Conservation (phyloP, 768 basidiomycete genomes). For the Amanita thiersii region DNA sequence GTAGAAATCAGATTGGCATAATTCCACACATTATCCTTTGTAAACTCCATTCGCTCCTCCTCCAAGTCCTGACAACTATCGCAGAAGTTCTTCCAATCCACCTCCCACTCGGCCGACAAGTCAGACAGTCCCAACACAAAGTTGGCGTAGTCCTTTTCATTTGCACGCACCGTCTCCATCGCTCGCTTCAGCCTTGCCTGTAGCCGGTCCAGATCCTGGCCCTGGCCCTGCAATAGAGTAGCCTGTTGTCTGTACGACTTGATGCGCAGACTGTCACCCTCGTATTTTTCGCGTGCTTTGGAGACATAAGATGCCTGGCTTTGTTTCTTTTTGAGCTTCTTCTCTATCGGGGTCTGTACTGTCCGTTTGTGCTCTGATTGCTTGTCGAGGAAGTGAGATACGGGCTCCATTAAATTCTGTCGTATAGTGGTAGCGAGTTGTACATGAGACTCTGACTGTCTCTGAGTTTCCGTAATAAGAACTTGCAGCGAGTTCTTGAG, state of each 20-base stretch:
- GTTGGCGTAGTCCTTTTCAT: slow-evolving; percentile 84
- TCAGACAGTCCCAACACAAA: slow-evolving; percentile 73
- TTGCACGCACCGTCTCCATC: slow-evolving; percentile 79
- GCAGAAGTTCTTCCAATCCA: slow-evolving; percentile 90
- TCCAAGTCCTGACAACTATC: slow-evolving; percentile 97
- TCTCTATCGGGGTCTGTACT: slow-evolving; percentile 83
- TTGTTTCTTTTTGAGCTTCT: slow-evolving; percentile 84
- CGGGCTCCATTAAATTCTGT: slow-evolving; percentile 29
- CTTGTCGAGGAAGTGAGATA: slow-evolving; percentile 71
- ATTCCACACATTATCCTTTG: slow-evolving; percentile 91
- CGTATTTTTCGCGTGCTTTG: slow-evolving; percentile 91
- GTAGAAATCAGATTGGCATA: slow-evolving; percentile 93
- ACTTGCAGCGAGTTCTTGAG: slow-evolving; percentile 75
- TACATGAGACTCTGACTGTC: slow-evolving; percentile 63
- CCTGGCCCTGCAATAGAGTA: slow-evolving; percentile 63
- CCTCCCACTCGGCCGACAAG: slow-evolving; percentile 76
- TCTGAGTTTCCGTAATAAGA: slow-evolving; percentile 75
- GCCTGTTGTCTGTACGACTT: slow-evolving; percentile 82
- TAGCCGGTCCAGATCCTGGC: slow-evolving; percentile 83
- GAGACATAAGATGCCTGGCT: slow-evolving; percentile 78
- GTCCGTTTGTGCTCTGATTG: slow-evolving; percentile 84
- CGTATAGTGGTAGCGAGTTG: slow-evolving; percentile 68
- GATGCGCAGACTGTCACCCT: slow-evolving; percentile 85
- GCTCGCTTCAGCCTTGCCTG: slow-evolving; percentile 76
- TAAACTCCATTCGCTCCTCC: slow-evolving; percentile 88